Percentiles rank a stretch among this genome's conserved stretches.
phyloP scores from a whole-genome alignment of 2,329 filamentous ascomycete genomes.

The Cytospora chrysosperma region DNA sequence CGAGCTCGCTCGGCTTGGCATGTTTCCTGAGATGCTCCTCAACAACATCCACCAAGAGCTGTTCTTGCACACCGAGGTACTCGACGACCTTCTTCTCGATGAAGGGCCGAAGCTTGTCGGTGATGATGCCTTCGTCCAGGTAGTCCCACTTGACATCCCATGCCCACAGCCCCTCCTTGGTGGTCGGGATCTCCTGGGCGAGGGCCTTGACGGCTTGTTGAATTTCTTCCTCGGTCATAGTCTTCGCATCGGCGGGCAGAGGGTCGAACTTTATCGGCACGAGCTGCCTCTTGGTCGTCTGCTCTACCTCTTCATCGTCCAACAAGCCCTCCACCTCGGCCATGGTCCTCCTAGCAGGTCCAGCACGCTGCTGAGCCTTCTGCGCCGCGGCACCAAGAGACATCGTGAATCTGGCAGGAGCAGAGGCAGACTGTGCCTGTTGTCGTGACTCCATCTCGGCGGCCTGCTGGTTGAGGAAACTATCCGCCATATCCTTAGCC shows the following conservation, averaged over 20 bases:
- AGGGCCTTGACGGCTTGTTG: constrained; percentile 77
- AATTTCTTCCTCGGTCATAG: constrained; percentile 83
- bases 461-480: constrained; percentile 83
- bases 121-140: constrained; percentile 76
- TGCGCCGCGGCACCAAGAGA: constrained; percentile 88
- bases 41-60: constrained; percentile 90
- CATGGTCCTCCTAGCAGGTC: constrained; percentile 70
- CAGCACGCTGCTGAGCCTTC: constrained; percentile 57
- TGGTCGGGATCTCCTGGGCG: constrained; percentile 84
- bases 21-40: constrained; percentile 80
- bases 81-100: constrained; percentile 98
- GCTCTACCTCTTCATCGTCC: constrained; percentile 88
- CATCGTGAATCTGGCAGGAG: constrained; percentile 83
- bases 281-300: constrained; percentile 69
- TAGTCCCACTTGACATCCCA: constrained; percentile 93
- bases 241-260: constrained; percentile 56
- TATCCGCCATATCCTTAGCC: constrained; percentile 81
- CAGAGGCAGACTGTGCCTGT: constrained; percentile 39
- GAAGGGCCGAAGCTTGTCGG: constrained; percentile 87
- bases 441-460: constrained; percentile 65
- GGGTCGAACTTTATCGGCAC: constrained; percentile 82
- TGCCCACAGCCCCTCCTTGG: constrained; percentile 84
- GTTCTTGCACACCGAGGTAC: constrained; percentile 92
- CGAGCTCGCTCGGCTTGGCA: constrained; percentile 73
- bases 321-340: constrained; percentile 92